phyloP scores from a whole-genome alignment of 2,329 filamentous ascomycete species.

The Stachybotrys chlorohalonatus region DNA sequence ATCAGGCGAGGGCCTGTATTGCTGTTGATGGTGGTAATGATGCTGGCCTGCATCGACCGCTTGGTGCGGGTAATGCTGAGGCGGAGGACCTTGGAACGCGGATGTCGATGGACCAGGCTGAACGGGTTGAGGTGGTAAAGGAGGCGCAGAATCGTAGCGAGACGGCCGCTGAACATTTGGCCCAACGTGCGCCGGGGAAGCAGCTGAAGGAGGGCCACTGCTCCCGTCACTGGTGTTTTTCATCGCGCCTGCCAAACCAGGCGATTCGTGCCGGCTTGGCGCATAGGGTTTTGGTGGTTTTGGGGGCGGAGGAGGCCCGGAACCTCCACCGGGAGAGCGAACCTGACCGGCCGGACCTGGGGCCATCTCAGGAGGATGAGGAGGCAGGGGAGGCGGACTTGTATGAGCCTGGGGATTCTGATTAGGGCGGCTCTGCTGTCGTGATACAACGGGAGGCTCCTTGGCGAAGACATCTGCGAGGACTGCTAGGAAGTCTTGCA shows the following conservation, averaged over 20 bases:
- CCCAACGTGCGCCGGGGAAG: neutral
- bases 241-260: neutral
- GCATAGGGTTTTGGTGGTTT: constrained; percentile 33
- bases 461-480: constrained; percentile 84
- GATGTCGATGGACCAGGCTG: neutral
- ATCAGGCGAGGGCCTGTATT: neutral
- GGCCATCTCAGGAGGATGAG: constrained; percentile 57
- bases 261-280: constrained; percentile 12
- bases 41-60: neutral
- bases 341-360: constrained; percentile 26
- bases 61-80: neutral
- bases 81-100: neutral
- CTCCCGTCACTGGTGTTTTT: too few relatives aligned
- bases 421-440: constrained; percentile 42
- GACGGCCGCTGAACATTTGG: constrained; percentile 14
- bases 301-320: constrained; percentile 44
- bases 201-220: neutral
- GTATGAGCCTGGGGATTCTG: constrained; percentile 14
- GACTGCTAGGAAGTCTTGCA: constrained; percentile 74
- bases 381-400: constrained; percentile 60
- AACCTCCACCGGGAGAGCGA: constrained; percentile 22
- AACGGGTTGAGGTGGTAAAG: constrained; percentile 27
- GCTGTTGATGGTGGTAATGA: neutral
- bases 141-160: constrained; percentile 39
- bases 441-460: constrained; percentile 82